Conservation (phyloP, 2,329 filamentous ascomycete species). For the Cladosporium sp. region DNA sequence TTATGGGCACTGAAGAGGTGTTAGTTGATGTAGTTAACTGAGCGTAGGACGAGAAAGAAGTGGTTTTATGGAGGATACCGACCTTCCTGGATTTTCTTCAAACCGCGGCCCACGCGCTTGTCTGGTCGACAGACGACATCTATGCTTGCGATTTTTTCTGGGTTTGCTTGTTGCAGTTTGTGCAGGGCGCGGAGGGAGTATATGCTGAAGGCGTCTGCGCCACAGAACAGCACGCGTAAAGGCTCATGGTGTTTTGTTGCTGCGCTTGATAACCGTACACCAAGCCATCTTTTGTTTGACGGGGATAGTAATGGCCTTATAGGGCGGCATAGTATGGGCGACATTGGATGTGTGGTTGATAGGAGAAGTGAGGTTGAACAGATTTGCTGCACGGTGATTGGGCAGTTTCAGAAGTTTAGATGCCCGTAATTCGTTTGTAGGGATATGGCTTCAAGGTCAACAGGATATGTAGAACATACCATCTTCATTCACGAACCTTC, state of each 20-base stretch:
- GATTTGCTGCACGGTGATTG: slow-evolving; percentile 12
- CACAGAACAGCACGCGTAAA: slow-evolving; percentile 87
- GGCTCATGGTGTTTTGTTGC: slow-evolving; percentile 43
- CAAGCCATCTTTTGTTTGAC: not conserved
- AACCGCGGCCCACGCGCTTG: slow-evolving; percentile 74
- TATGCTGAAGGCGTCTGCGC: slow-evolving; percentile 88
- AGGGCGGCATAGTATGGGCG: not conserved
- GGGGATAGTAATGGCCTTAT: not conserved
- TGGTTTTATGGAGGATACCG: slow-evolving; percentile 25
- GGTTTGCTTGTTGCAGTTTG: slow-evolving; percentile 42
- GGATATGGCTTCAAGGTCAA: not conserved
- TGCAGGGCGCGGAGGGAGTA: slow-evolving; percentile 71
- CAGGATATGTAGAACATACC: not conserved
- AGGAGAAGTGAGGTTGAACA: slow-evolving; percentile 14
- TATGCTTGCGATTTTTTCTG: slow-evolving; percentile 67
- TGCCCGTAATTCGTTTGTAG: not conserved
- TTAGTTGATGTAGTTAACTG: slow-evolving; percentile 20
- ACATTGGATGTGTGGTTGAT: not conserved
- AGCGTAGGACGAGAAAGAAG: not conserved
- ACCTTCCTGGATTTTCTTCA: slow-evolving; percentile 70
- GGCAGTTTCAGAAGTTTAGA: not conserved
- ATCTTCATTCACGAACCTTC: too few relatives aligned
- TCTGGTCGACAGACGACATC: slow-evolving; percentile 81
- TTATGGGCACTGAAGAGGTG: slow-evolving; percentile 66
- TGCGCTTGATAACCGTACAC: not conserved